Percentiles rank a stretch among this genome's conserved stretches.
phyloP scores from a whole-genome alignment of 2,329 filamentous ascomycete genomes.

The Epichloe uncinata region DNA sequence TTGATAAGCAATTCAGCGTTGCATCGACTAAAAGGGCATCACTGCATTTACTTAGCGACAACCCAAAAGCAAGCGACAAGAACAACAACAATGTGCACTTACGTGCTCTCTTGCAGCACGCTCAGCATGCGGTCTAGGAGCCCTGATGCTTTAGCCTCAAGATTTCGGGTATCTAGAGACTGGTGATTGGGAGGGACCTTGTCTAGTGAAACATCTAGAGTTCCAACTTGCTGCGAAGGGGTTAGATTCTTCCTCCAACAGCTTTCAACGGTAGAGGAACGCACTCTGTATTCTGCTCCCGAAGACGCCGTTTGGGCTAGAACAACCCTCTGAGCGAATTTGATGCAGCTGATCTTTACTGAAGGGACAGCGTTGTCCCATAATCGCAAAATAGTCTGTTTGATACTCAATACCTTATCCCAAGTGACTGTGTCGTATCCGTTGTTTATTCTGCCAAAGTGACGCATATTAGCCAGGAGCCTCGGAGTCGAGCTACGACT shows the following conservation, averaged over 20 bases:
- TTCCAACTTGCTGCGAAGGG: conserved; percentile 27
- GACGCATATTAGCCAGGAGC: background rate
- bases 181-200: conserved; percentile 76
- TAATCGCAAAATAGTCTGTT: conserved; percentile 72
- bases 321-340: conserved; percentile 89
- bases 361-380: conserved; percentile 72
- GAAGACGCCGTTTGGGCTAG: conserved; percentile 80
- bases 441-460: conserved; percentile 62
- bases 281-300: conserved; percentile 70
- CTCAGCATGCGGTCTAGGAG: conserved; percentile 78
- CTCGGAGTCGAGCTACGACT: background rate
- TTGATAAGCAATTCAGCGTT: conserved; percentile 76
- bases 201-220: conserved; percentile 67
- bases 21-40: conserved; percentile 83
- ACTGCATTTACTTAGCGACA: conserved; percentile 29
- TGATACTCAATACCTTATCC: conserved; percentile 81
- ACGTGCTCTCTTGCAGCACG: conserved; percentile 79
- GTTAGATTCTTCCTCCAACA: background rate
- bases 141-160: conserved; percentile 88
- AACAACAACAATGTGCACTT: conserved; percentile 18
- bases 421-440: conserved; percentile 69
- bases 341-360: conserved; percentile 87
- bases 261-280: conserved; percentile 19
- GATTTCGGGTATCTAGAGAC: conserved; percentile 60
- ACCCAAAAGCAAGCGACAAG: background rate